Evolutionary conservation across 1,139 yeast species (phyloP).

Genomic region (Cylindricascospora bacillispora): DNA sequence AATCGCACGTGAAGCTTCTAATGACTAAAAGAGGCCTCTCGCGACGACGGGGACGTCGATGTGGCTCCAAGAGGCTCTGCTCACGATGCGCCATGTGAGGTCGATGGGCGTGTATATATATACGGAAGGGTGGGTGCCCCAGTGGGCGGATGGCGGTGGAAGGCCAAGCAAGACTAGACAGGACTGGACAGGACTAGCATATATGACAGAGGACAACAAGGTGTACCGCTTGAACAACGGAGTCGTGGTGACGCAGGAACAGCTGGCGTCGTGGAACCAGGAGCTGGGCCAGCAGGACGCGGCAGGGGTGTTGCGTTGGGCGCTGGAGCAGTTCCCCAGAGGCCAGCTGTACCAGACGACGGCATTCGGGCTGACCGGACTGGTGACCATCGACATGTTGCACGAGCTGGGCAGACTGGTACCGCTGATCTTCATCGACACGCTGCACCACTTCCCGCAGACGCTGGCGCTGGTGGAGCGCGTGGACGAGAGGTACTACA

Average conservation of each 20-base stretch:
- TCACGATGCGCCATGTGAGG: no score
- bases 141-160: no score
- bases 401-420: conserved; percentile 39
- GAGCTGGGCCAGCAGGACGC: conserved; percentile 44
- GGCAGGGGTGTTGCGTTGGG: conserved; percentile 69
- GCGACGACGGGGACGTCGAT: no score
- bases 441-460: conserved; percentile 87
- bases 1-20: no score
- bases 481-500: conserved; percentile 40
- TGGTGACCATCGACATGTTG: conserved; percentile 76
- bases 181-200: no score
- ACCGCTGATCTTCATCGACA: conserved; percentile 78
- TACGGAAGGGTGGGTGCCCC: no score
- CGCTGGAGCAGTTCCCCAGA: conserved; percentile 69
- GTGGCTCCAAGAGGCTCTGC: no score
- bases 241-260: conserved; percentile 33
- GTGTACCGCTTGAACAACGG: conserved; percentile 17
- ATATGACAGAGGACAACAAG: no score
- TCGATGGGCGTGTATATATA: no score
- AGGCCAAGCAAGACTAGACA: no score
- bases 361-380: conserved; percentile 88
- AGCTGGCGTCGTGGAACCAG: conserved; percentile 50
- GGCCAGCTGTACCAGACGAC: conserved; percentile 79
- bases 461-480: conserved; percentile 62
- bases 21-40: no score